A percentile compares a stretch with the other conserved stretches of the same genome.
Conservation (phyloP, 2,329 filamentous ascomycete genomes). For the Pezicula carpinea region DNA sequence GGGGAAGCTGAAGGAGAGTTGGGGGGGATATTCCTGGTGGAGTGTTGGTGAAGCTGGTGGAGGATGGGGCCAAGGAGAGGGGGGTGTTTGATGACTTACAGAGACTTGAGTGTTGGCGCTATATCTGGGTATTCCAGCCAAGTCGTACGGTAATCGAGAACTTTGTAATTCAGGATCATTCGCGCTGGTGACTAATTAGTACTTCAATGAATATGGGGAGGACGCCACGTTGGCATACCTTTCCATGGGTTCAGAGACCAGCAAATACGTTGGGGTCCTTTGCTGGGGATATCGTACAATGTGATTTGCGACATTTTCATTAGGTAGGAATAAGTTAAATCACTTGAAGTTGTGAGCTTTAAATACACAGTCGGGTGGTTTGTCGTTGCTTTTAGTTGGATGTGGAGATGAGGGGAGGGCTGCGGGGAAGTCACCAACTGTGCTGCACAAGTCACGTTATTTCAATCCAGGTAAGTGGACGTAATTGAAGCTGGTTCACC, state of each 20-base stretch:
- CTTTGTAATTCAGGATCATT: slow-evolving; percentile 63
- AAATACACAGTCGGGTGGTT: too few species aligned
- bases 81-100: slow-evolving; percentile 36
- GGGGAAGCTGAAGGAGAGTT: slow-evolving; percentile 33
- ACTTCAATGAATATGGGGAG: background rate
- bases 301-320: slow-evolving; percentile 35
- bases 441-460: too few species aligned
- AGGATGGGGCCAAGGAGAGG: background rate
- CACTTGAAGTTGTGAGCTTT: too few species aligned
- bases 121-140: slow-evolving; percentile 69
- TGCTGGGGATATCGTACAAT: slow-evolving; percentile 60
- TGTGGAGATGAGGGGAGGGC: too few species aligned
- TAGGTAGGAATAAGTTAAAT: too few species aligned
- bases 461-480: too few species aligned
- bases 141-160: slow-evolving; percentile 61
- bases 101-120: slow-evolving; percentile 46
- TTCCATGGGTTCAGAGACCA: slow-evolving; percentile 74
- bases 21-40: slow-evolving; percentile 32
- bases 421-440: too few species aligned
- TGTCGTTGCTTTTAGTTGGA: too few species aligned
- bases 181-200: slow-evolving; percentile 43
- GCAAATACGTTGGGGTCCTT: slow-evolving; percentile 33
- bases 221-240: slow-evolving; percentile 38
- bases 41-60: background rate
- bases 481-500: too few species aligned